Conservation (phyloP, 192 early-diverging fungal genomes). For the Geranomyces michiganensis region DNA sequence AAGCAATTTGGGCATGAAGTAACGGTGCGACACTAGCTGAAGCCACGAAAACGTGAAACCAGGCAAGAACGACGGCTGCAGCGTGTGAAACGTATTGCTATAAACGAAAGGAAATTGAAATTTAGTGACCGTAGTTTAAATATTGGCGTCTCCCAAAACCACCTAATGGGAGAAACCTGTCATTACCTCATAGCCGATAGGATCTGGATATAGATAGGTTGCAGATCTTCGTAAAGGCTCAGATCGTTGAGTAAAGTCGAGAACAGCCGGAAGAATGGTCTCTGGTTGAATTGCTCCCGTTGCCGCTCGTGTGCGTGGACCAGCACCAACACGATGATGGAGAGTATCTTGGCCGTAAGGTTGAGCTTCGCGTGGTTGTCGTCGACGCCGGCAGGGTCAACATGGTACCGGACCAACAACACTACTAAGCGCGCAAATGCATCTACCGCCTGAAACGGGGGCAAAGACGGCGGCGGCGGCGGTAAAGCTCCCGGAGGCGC, state of each 20-base stretch:
- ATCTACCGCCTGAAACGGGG: slow-evolving; percentile 84
- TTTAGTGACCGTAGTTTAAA: slow-evolving; percentile 1
- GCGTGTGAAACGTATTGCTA: slow-evolving; percentile 77
- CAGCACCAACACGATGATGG: slow-evolving; percentile 82
- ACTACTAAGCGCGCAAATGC: slow-evolving; percentile 90
- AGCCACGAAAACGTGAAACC: slow-evolving; percentile 96
- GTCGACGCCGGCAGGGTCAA: slow-evolving; percentile 56
- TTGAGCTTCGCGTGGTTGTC: slow-evolving; percentile 59
- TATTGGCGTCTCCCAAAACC: neutral
- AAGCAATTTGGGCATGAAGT: slow-evolving; percentile 88
- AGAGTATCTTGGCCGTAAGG: slow-evolving; percentile 80
- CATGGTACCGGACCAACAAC: slow-evolving; percentile 75
- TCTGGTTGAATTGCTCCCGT: slow-evolving; percentile 81
- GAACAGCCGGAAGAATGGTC: slow-evolving; percentile 88
- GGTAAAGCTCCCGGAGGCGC: slow-evolving; percentile 21
- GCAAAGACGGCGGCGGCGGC: slow-evolving; percentile 34
- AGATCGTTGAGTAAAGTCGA: slow-evolving; percentile 82
- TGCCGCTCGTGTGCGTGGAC: slow-evolving; percentile 83
- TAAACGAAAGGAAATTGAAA: neutral
- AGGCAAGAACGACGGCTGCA: slow-evolving; percentile 85
- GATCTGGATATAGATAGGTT: slow-evolving; percentile 73
- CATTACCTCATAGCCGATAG: slow-evolving; percentile 67
- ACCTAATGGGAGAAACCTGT: no score
- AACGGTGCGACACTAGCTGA: slow-evolving; percentile 88
- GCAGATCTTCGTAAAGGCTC: slow-evolving; percentile 64